Evolutionary conservation across 441 rosid species (phyloP).

Genomic region (Gossypium laxum): DNA sequence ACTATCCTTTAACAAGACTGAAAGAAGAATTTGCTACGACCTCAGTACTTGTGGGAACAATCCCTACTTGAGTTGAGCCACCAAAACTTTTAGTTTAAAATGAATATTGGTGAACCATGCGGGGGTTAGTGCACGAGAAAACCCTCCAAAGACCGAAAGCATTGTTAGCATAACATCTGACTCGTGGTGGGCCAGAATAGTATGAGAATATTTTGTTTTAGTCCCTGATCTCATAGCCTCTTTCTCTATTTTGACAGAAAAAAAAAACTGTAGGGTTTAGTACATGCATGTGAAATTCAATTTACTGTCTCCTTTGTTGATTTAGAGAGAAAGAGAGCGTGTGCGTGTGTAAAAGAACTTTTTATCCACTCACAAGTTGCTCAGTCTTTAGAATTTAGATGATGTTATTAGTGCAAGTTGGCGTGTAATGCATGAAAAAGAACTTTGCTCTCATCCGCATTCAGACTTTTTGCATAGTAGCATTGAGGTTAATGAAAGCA

Average conservation of each 20-base stretch:
- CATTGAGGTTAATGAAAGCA: slow-evolving; percentile 8
- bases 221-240: neutral
- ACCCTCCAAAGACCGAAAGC: neutral
- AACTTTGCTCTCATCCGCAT: neutral
- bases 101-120: neutral
- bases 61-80: neutral
- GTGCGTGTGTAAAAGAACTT: neutral
- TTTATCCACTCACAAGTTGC: neutral
- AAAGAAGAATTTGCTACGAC: neutral
- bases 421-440: slow-evolving; percentile 17
- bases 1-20: neutral
- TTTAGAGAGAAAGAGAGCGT: neutral
- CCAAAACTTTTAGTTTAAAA: neutral
- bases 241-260: neutral
- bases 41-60: neutral
- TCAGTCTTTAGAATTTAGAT: neutral
- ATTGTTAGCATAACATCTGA: neutral
- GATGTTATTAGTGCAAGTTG: slow-evolving; percentile 9
- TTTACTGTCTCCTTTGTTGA: neutral
- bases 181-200: neutral
- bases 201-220: neutral
- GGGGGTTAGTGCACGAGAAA: neutral
- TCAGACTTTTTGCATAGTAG: neutral
- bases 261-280: neutral
- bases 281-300: neutral